phyloP scores from a whole-genome alignment of 2,329 filamentous ascomycete species.

The Venturia aucupariae region DNA sequence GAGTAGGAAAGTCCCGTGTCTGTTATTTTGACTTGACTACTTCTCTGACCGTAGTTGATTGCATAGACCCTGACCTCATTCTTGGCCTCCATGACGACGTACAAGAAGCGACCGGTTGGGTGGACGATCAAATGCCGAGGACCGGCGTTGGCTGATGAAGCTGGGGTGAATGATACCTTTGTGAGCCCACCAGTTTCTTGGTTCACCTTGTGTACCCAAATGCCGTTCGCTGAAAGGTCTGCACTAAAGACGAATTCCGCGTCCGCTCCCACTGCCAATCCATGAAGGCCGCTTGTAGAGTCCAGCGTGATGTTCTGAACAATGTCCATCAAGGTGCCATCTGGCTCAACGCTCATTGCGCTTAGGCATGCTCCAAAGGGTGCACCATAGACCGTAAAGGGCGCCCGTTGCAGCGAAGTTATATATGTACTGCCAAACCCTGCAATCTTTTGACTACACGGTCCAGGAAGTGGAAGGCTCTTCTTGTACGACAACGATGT shows the following conservation, averaged over 20 bases:
- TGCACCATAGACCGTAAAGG: conserved; percentile 78
- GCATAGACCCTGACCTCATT: conserved; percentile 76
- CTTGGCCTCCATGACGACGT: conserved; percentile 79
- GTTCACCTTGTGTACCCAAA: conserved; percentile 76
- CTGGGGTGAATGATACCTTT: conserved; percentile 63
- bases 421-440: conserved; percentile 70
- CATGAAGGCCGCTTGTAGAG: conserved; percentile 62
- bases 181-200: conserved; percentile 50
- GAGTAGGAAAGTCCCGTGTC: conserved; percentile 10
- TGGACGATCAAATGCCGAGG: conserved; percentile 84
- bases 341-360: conserved; percentile 54
- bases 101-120: conserved; percentile 66
- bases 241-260: conserved; percentile 72
- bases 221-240: conserved; percentile 66
- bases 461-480: conserved; percentile 49
- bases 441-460: background rate
- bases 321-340: conserved; percentile 51
- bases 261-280: conserved; percentile 68
- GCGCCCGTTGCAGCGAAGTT: conserved; percentile 65
- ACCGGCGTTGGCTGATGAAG: conserved; percentile 62
- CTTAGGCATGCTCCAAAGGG: conserved; percentile 62
- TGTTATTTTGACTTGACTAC: conserved; percentile 1
- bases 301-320: conserved; percentile 66
- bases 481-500: conserved; percentile 57
- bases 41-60: conserved; percentile 21